Base-by-base conservation (phyloP, 164 flowering plant genomes). In the Dillenia turbinata region DNA sequence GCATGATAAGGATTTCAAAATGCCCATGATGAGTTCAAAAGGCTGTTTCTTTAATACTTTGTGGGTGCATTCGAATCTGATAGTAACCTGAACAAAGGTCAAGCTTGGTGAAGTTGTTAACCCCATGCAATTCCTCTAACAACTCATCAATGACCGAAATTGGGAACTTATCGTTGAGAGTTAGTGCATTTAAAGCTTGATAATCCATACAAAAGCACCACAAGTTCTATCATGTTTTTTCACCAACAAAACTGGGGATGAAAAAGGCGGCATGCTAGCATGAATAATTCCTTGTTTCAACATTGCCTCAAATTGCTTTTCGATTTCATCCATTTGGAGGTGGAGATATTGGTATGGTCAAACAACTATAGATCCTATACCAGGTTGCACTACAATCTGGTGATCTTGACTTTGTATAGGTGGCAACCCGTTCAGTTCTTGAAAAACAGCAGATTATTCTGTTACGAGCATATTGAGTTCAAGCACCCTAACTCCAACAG, bases 231-330 rank as follows among this genome's bases (percentile, higher is more conserved):
- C 40, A 17, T 52, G 51, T 19, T 61, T 61, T 12, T 52, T 61
- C 12, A 52, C 49, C 56, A 61, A 61, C 12, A 51, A 52, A 52
- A 61, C 24, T 9, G 44, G 65, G 1, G 65, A 61, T 40, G 59
- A 56, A 43, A 56, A 56, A 43, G 16, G 59, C 11, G 47, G n/a
- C 5, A 40, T 22, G 15, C 47, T 44, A 1, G 59, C 17, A 13
- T 56, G 47, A 22, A 56, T 56, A 17, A 10, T 56, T 0, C 59
- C 49, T 9, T 48, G 49, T 0, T 24, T 49, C 19, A 52, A 8
- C 40, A 61, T 16, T 10, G 51, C 56, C 56, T 10, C 17, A 5
- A 61, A 49, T 15, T 51, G 51, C 14, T 51, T 61, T 12, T 40
- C 47, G 10, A 52, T 43, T 15, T 61, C 65, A 52, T 61, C 52